Conservation (phyloP, 164 flowering plant genomes). For the Stephania cephalantha region DNA sequence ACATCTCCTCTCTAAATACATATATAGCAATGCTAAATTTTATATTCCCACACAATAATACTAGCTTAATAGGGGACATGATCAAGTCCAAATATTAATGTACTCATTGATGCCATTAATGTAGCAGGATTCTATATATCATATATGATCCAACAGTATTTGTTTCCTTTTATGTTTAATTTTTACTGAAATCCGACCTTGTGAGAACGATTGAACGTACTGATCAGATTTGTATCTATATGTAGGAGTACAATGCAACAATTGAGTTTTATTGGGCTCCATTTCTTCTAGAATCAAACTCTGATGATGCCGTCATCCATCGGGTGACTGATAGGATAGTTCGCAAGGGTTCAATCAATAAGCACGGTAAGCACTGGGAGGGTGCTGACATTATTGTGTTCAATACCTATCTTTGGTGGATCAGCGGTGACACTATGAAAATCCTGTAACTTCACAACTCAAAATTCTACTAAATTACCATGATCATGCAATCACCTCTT, state of each 20-base stretch:
- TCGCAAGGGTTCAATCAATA: conserved; percentile 60
- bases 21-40: no score
- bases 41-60: no score
- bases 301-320: conserved; percentile 59
- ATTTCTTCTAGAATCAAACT: conserved; percentile 82
- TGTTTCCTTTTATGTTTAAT: not conserved
- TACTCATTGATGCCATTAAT: no score
- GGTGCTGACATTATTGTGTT: conserved; percentile 64
- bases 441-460: conserved; percentile 33
- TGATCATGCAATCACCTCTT: not conserved
- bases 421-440: conserved; percentile 60
- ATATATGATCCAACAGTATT: no score
- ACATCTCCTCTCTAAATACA: no score
- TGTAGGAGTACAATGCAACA: conserved; percentile 81
- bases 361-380: conserved; percentile 59
- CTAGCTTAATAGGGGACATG: no score
- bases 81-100: no score
- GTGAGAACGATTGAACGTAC: no score
- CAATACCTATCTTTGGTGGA: conserved; percentile 84
- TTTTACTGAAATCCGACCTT: no score
- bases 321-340: conserved; percentile 56
- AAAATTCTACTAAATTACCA: not conserved
- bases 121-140: no score
- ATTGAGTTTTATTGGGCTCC: conserved; percentile 99
- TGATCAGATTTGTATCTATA: not conserved